Conservation (phyloP, 1,284 basidiomycete species). For the Ganoderma lucidum region DNA sequence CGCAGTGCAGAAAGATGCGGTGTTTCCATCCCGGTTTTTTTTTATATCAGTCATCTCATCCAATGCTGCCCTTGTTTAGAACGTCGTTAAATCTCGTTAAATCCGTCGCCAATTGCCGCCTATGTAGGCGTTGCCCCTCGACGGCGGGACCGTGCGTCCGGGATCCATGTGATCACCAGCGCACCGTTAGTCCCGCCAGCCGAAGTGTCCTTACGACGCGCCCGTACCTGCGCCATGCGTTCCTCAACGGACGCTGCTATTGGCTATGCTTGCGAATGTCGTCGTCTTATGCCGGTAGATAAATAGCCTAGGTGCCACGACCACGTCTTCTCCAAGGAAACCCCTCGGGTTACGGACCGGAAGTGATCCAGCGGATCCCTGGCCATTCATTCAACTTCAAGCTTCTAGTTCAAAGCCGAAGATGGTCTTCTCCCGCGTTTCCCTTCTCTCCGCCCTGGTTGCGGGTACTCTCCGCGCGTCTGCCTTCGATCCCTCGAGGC, state of each 20-base stretch:
- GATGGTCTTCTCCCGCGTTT: constrained; percentile 28
- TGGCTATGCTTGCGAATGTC: not conserved
- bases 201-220: not conserved
- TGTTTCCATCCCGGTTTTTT: not conserved
- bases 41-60: not conserved
- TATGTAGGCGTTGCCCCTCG: not conserved
- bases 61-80: not conserved
- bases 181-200: not conserved
- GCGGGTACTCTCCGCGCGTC: constrained; percentile 22
- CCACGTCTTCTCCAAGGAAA: not conserved
- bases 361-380: not conserved
- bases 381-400: not conserved
- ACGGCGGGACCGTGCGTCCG: not conserved
- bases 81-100: too few relatives aligned
- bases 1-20: not conserved
- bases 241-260: not conserved
- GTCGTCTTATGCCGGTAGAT: not conserved
- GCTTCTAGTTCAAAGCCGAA: not conserved
- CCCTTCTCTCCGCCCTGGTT: constrained; percentile 27
- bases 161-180: not conserved
- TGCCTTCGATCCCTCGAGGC: constrained; percentile 37
- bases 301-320: not conserved
- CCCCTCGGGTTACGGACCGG: not conserved
- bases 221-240: not conserved
- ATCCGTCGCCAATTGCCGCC: not conserved